Evolutionary conservation across 345 rosid genomes (phyloP), one percentile per base, ranked within the genome.

Genomic region (Salix koriyanagi): DNA sequence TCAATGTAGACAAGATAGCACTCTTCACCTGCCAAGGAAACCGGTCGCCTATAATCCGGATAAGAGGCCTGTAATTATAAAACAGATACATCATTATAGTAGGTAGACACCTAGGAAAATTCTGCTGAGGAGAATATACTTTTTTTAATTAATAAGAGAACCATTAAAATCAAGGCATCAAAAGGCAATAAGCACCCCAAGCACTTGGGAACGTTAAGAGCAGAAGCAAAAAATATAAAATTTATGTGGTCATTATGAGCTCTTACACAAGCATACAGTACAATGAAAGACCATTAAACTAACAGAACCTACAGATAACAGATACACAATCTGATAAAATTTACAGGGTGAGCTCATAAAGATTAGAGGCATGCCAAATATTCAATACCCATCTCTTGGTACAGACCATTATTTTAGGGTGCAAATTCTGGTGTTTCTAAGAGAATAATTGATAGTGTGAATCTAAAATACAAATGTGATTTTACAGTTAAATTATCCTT

Each of bases 1-100:
- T 91, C 72, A 96, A 85, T 12, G 99, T 91, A 39, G 97, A 88
- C 79, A 96, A 87, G 79, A 96, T 96, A 36, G 98, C 96, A 83
- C 96, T 91, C 87, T 96, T 96, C 81, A 96, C 98, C 85, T 93
- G 99, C 99, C 99, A 96, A 61, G 99, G 98, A 83, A 96, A 96
- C 42, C 97, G 91, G 73, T 96, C 98, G 75, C 99, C 98, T 79
- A 96, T 88, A 79, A 96, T 93, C 69, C 97, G 90, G 77, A 93
- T 96, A 70, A 96, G 98, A 58, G 99, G 99, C 91, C 98, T 93
- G 96, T 81, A 84, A 75, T 41, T 74, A 79, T 66, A 76, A 4
- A 70, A 52, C 70, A 79, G 48, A 58, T 30, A 16, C 74, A 25
- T 46, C 18, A 65, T 37, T 36, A 12, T 52, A 65, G 21, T 65